A percentile compares a stretch with the other conserved stretches of the same genome.
Conservation (phyloP, 768 basidiomycete genomes). For the Tephrocybe rancida region DNA sequence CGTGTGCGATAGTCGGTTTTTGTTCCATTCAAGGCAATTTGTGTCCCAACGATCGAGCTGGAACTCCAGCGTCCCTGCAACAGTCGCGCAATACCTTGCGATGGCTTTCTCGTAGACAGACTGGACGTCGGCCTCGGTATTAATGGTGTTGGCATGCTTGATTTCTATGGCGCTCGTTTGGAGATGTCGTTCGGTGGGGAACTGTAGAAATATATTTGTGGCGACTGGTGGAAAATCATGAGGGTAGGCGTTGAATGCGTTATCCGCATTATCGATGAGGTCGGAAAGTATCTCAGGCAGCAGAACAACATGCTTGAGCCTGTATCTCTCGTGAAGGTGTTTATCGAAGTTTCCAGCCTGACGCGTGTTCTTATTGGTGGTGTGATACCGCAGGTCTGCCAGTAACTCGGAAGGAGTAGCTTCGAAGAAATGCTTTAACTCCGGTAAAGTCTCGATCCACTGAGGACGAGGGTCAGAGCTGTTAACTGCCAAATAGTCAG, state of each 20-base stretch:
- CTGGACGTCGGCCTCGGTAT: neutral
- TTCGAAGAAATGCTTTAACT: neutral
- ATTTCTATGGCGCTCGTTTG: too few species aligned
- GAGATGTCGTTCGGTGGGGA: too few species aligned
- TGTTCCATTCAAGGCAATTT: neutral
- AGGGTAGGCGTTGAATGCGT: neutral
- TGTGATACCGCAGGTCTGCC: neutral
- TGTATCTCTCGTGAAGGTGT: neutral
- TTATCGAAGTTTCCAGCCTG: neutral
- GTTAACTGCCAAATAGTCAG: too few species aligned
- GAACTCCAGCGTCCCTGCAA: slow-evolving; percentile 3
- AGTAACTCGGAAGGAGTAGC: neutral
- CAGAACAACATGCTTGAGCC: neutral
- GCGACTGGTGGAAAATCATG: neutral
- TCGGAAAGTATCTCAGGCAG: neutral
- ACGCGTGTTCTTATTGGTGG: neutral
- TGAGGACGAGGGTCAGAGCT: too few species aligned
- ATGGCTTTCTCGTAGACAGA: neutral
- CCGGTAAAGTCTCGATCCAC: neutral
- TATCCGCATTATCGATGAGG: neutral
- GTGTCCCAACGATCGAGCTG: neutral
- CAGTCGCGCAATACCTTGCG: neutral
- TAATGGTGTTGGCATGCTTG: too few species aligned
- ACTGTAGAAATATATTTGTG: neutral
- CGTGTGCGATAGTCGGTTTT: neutral